Percentiles rank a stretch among this genome's conserved stretches.
Evolutionary conservation across 192 early-diverging fungal genomes (phyloP).

Genomic region (Podila clonocystis): DNA sequence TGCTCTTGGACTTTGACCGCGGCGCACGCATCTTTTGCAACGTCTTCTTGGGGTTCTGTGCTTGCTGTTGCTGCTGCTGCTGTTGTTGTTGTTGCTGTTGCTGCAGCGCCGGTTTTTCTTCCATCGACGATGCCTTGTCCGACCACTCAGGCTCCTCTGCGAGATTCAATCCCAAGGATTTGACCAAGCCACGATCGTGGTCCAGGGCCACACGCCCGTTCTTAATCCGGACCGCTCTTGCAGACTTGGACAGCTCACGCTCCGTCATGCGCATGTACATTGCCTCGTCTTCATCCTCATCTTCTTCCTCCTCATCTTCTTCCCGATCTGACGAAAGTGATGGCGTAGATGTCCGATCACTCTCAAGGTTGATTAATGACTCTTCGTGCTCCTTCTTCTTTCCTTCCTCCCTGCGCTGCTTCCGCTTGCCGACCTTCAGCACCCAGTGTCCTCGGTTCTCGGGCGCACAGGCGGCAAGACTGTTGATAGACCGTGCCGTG

Average conservation of each 20-base stretch:
- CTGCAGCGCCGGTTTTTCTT: too few relatives aligned
- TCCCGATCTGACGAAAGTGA: neutral
- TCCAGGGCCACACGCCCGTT: constrained; percentile 22
- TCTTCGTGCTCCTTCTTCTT: neutral
- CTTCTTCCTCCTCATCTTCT: neutral
- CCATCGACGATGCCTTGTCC: constrained; percentile 8
- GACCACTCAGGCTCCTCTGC: constrained; percentile 7
- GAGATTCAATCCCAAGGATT: constrained; percentile 3
- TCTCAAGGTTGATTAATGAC: neutral
- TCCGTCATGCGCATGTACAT: constrained; percentile 44
- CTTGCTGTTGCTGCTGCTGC: too few relatives aligned
- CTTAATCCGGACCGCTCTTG: constrained; percentile 29
- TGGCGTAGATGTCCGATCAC: neutral
- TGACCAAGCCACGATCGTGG: constrained; percentile 19
- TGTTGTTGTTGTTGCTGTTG: too few relatives aligned
- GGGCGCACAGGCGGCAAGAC: constrained; percentile 12
- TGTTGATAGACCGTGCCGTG: constrained; percentile 24
- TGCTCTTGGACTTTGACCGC: constrained; percentile 1
- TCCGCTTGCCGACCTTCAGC: constrained; percentile 30
- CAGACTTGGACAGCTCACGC: constrained; percentile 37
- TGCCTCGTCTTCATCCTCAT: neutral
- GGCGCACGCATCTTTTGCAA: neutral
- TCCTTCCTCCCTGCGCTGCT: constrained; percentile 1
- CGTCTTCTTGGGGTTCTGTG: neutral
- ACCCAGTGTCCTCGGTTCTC: constrained; percentile 30